phyloP scores from a whole-genome alignment of 2,329 filamentous ascomycete species.

The Phaeosphaeriaceae sp. region DNA sequence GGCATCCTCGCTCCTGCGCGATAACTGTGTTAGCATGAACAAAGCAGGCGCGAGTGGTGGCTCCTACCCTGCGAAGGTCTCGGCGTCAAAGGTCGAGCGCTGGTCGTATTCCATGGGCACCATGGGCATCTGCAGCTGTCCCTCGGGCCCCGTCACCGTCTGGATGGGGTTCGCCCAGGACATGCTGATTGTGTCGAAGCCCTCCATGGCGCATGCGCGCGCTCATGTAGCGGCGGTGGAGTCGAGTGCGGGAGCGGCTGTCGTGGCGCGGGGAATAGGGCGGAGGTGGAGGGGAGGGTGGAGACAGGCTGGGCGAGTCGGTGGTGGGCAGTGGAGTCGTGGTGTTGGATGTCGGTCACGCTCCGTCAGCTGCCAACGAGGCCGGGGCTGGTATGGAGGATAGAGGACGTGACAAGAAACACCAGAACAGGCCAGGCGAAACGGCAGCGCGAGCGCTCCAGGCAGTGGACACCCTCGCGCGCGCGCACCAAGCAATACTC shows the following conservation, averaged over 20 bases:
- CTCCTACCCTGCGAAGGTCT: slow-evolving; percentile 66
- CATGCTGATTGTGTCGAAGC: slow-evolving; percentile 68
- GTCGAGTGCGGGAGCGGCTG: slow-evolving; percentile 11
- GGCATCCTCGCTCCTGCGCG: slow-evolving; percentile 58
- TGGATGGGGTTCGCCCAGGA: slow-evolving; percentile 64
- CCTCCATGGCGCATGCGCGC: slow-evolving; percentile 56
- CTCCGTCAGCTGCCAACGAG: neutral
- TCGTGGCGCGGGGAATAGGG: slow-evolving; percentile 18
- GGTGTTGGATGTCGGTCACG: neutral
- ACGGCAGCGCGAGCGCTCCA: neutral
- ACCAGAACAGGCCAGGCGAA: neutral
- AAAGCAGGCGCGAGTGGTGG: slow-evolving; percentile 16
- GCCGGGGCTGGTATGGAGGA: neutral
- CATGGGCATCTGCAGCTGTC: slow-evolving; percentile 49
- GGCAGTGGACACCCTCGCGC: neutral
- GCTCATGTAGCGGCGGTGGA: slow-evolving; percentile 9
- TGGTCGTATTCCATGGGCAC: slow-evolving; percentile 65
- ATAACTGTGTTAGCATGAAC: slow-evolving; percentile 34
- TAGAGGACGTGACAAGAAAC: neutral
- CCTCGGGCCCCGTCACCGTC: slow-evolving; percentile 55
- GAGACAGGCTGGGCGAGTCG: slow-evolving; percentile 1
- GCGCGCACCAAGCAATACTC: neutral
- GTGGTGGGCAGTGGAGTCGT: neutral
- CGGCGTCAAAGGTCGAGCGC: slow-evolving; percentile 66
- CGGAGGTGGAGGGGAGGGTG: slow-evolving; percentile 4